Conservation (phyloP, 805 yeast genomes). For the Novakomyces olei region DNA sequence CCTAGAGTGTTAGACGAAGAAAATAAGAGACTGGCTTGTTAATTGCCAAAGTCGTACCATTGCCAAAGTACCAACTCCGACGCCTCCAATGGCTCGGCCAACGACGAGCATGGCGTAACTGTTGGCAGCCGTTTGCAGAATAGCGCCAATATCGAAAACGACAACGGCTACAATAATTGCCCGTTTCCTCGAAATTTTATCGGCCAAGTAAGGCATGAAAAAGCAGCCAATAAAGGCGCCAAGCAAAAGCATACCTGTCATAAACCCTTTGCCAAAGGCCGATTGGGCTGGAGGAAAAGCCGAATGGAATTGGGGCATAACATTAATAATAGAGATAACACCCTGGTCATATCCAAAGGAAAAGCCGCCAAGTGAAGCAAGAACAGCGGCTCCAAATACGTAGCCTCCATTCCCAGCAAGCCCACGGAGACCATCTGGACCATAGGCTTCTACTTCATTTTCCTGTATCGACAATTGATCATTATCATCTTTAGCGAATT, state of each 20-base stretch:
- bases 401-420: constrained; percentile 9
- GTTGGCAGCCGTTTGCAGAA: constrained; percentile 8
- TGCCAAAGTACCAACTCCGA: constrained; percentile 32
- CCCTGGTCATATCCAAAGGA: constrained; percentile 15
- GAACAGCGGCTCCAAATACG: constrained; percentile 11
- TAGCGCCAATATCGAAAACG: constrained; percentile 8
- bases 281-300: constrained; percentile 9
- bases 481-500: no score
- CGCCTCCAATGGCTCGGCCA: constrained; percentile 30
- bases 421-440: constrained; percentile 10
- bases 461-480: no score
- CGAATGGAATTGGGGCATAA: constrained; percentile 11
- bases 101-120: constrained; percentile 17
- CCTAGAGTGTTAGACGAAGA: no score
- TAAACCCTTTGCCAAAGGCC: constrained; percentile 7
- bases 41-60: no score
- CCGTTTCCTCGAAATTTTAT: constrained; percentile 7
- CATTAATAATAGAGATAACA: constrained; percentile 12
- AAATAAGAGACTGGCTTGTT: no score
- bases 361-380: constrained; percentile 15
- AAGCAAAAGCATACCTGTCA: constrained; percentile 8
- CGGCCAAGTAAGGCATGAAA: constrained; percentile 7
- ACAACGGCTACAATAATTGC: constrained; percentile 8
- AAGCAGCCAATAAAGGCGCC: constrained; percentile 10
- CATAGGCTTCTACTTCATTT: no score